These are phyloP conservation scores for Chlamydomonas eustigma DNA, from an alignment of 139 green algal genomes.

Conservation along the genomic window DNA sequence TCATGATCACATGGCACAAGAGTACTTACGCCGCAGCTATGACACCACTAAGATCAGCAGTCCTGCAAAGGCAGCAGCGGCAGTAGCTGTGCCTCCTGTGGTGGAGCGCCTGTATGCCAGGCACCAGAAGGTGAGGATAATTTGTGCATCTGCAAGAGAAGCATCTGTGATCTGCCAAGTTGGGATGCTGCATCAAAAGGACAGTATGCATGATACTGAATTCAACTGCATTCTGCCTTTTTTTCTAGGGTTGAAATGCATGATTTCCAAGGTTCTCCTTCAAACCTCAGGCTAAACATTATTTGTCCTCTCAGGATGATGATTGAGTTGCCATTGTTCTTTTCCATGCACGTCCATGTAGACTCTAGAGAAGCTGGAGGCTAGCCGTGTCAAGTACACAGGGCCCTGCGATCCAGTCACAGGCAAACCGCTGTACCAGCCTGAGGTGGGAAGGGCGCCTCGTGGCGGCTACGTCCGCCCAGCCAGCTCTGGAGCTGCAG, in stretches of 20 bases:
- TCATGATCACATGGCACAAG: constrained; percentile 16
- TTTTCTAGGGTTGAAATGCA: too few species aligned
- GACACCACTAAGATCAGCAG: constrained; percentile 1
- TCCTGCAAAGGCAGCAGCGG: background rate
- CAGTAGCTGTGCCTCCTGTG: constrained; percentile 21
- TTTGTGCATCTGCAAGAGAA: too few species aligned
- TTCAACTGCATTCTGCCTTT: too few species aligned
- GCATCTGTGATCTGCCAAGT: too few species aligned
- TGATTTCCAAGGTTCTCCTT: too few species aligned
- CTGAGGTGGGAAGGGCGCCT: constrained; percentile 35
- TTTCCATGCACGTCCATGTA: background rate
- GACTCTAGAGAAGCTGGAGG: constrained; percentile 51
- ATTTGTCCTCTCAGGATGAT: background rate
- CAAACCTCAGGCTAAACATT: too few species aligned
- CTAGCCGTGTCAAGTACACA: constrained; percentile 29
- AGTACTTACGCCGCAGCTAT: constrained; percentile 34
- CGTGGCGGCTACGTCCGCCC: background rate
- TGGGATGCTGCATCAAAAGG: too few species aligned
- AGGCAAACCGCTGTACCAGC: constrained; percentile 59
- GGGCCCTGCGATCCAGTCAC: constrained; percentile 58
- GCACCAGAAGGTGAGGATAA: constrained; percentile 12
- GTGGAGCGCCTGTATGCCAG: constrained; percentile 47
- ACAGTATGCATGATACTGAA: too few species aligned
- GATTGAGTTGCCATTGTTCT: background rate
- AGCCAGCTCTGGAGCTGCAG: constrained; percentile 22